phyloP scores from a whole-genome alignment of 768 basidiomycete species.

The Gelatoporia subvermispora region DNA sequence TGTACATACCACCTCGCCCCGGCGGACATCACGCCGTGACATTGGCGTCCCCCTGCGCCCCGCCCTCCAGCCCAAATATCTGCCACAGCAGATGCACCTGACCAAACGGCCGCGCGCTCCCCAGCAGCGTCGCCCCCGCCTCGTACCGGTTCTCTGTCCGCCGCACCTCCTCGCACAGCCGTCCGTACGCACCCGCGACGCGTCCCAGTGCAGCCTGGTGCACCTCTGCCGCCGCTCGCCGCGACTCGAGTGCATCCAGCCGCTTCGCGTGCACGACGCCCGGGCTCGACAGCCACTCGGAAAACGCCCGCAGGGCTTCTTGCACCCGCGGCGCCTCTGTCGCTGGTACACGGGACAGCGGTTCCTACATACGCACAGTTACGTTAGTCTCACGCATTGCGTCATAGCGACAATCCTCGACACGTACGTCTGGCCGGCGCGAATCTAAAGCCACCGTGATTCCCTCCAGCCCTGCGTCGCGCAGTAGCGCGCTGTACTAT shows the following conservation, averaged over 20 bases:
- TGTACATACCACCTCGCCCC: too few species aligned
- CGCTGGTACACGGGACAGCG: slow-evolving; percentile 69
- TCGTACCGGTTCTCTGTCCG: slow-evolving; percentile 80
- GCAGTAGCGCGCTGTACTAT: slow-evolving; percentile 47
- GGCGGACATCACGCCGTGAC: too few species aligned
- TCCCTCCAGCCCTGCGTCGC: slow-evolving; percentile 49
- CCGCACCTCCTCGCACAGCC: slow-evolving; percentile 73
- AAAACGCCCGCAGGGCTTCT: slow-evolving; percentile 62
- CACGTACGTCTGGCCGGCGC: slow-evolving; percentile 36
- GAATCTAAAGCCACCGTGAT: slow-evolving; percentile 40
- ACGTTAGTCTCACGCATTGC: neutral
- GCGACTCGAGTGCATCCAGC: slow-evolving; percentile 66
- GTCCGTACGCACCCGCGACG: slow-evolving; percentile 64
- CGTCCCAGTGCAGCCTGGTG: slow-evolving; percentile 72
- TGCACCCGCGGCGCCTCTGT: slow-evolving; percentile 63
- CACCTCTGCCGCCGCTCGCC: slow-evolving; percentile 59
- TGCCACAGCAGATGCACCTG: slow-evolving; percentile 69
- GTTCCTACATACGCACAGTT: slow-evolving; percentile 40
- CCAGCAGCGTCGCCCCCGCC: slow-evolving; percentile 81
- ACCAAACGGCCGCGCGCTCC: slow-evolving; percentile 81
- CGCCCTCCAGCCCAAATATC: slow-evolving; percentile 68
- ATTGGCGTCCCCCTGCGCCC: too few species aligned
- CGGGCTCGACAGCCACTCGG: slow-evolving; percentile 77
- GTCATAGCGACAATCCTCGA: neutral
- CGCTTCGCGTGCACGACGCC: slow-evolving; percentile 80